phyloP scores from a whole-genome alignment of 768 basidiomycete species.

The Rhodosporidiobolus odoratus region DNA sequence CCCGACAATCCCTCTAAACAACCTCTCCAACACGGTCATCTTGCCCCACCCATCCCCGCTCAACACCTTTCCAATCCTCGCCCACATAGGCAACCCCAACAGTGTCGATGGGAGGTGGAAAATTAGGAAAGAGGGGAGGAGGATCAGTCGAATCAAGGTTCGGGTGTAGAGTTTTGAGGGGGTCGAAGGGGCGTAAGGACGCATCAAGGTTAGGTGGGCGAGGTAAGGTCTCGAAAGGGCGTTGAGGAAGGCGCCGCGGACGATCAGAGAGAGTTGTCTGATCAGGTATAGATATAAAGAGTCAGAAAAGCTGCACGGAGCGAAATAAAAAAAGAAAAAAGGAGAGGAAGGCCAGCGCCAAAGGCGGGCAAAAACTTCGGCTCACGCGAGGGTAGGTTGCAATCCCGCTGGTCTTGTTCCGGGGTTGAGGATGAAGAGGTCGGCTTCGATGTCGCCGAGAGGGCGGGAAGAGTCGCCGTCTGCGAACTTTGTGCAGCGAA shows the following conservation, averaged over 20 bases:
- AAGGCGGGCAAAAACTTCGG: no score
- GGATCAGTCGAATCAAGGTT: constrained; percentile 35
- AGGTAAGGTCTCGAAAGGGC: constrained; percentile 24
- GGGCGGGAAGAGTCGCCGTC: constrained; percentile 14
- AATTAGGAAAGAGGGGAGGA: constrained; percentile 43
- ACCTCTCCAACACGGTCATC: neutral
- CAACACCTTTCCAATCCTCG: neutral
- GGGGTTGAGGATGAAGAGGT: neutral
- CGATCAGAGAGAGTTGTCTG: constrained; percentile 18
- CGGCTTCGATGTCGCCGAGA: neutral
- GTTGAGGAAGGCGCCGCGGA: constrained; percentile 27
- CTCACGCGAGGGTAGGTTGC: constrained; percentile 20
- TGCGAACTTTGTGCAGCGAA: neutral
- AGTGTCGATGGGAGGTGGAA: constrained; percentile 47
- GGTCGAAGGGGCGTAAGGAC: constrained; percentile 15
- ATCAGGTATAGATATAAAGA: no score
- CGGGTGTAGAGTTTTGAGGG: constrained; percentile 34
- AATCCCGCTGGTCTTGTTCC: neutral
- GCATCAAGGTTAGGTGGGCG: constrained; percentile 18
- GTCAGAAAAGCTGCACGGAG: neutral
- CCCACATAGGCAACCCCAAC: neutral
- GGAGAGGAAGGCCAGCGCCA: no score
- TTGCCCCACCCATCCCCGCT: neutral
- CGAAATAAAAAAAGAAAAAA: neutral
- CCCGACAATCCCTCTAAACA: neutral